phyloP scores from a whole-genome alignment of 2,329 filamentous ascomycete species.

The Phyllosticta paracitricarpa region DNA sequence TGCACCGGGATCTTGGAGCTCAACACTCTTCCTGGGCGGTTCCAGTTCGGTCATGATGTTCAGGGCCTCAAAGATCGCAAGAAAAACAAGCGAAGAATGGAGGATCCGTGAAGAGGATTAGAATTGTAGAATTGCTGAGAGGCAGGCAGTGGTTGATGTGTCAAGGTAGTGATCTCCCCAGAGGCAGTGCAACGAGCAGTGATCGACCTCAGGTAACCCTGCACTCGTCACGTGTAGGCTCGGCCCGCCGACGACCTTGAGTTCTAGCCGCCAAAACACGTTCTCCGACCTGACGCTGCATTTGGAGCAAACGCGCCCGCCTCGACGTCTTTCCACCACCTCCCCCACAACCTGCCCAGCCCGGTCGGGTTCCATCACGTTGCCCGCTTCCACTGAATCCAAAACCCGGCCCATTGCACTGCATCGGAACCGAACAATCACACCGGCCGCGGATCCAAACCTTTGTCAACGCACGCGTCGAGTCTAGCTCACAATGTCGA shows the following conservation, averaged over 20 bases:
- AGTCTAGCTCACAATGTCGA: constrained; percentile 5
- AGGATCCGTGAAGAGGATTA: background rate
- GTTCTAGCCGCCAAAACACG: constrained; percentile 8
- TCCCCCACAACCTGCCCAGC: background rate
- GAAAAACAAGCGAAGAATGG: background rate
- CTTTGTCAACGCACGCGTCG: background rate
- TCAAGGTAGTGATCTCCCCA: constrained; percentile 2
- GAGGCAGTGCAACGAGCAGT: constrained; percentile 1
- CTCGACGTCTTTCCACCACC: background rate
- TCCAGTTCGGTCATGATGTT: constrained; percentile 34
- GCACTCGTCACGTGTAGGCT: background rate
- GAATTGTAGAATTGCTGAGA: background rate
- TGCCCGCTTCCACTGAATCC: background rate
- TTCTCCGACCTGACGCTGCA: constrained; percentile 1
- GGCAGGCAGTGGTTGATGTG: constrained; percentile 5
- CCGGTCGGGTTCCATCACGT: background rate
- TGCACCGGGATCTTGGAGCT: constrained; percentile 47
- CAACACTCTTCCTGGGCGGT: constrained; percentile 45
- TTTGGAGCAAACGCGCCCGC: background rate
- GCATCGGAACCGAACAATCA: background rate
- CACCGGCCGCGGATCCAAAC: background rate
- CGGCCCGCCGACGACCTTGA: background rate
- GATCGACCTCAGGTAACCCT: constrained; percentile 1
- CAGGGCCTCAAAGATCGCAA: background rate
- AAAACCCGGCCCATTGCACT: background rate